phyloP scores from a whole-genome alignment of 2,329 filamentous ascomycete genomes.

The Ilyonectria robusta region DNA sequence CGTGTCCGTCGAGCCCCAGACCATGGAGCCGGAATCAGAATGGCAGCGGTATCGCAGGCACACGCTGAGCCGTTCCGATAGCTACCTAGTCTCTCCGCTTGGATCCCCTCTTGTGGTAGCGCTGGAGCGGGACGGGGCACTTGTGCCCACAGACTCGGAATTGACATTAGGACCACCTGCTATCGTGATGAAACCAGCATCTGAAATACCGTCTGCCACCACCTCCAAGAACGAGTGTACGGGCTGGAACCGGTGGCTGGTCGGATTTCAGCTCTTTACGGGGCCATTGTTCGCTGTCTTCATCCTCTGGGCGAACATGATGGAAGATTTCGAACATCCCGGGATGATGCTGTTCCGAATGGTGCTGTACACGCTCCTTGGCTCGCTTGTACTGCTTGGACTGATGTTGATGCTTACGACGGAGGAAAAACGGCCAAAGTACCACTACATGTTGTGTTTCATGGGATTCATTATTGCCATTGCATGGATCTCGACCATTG shows the following conservation, averaged over 20 bases:
- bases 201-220: slow-evolving; percentile 51
- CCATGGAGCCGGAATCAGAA: slow-evolving; percentile 63
- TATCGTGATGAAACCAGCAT: slow-evolving; percentile 50
- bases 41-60: slow-evolving; percentile 72
- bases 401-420: slow-evolving; percentile 79
- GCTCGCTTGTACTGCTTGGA: slow-evolving; percentile 76
- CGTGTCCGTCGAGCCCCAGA: slow-evolving; percentile 53
- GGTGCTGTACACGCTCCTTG: slow-evolving; percentile 75
- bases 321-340: slow-evolving; percentile 70
- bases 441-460: slow-evolving; percentile 86
- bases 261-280: slow-evolving; percentile 86
- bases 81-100: slow-evolving; percentile 35
- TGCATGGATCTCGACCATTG: slow-evolving; percentile 96
- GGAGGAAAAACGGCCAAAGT: slow-evolving; percentile 76
- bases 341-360: slow-evolving; percentile 68
- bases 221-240: slow-evolving; percentile 59
- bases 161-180: slow-evolving; percentile 43
- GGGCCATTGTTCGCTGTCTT: slow-evolving; percentile 87
- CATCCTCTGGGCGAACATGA: slow-evolving; percentile 80
- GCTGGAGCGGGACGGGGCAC: slow-evolving; percentile 42
- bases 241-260: slow-evolving; percentile 93
- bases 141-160: slow-evolving; percentile 28
- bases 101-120: slow-evolving; percentile 37
- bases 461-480: slow-evolving; percentile 93
- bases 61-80: slow-evolving; percentile 52